Base-by-base conservation (phyloP, 1,139 yeast species). In the Geotrichum bryndzae region DNA sequence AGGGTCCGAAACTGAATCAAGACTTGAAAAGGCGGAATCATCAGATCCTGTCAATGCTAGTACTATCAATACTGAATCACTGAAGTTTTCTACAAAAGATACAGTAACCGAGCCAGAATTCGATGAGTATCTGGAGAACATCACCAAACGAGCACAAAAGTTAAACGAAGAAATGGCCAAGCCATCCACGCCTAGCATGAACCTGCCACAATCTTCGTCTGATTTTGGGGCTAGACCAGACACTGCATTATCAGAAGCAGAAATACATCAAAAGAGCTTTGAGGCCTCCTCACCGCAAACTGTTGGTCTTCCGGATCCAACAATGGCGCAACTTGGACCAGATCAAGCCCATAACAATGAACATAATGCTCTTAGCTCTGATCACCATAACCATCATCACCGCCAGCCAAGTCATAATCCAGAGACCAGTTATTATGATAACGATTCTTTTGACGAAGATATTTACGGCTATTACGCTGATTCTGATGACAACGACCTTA, bases 401-500 rank as follows among this genome's bases (percentile, higher is more conserved):
- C 46, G 46, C 46, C 46, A 41, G 18, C 15, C 46, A 41, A 41
- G 46, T 22, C 46, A 41, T 13, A 27, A 27, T 27, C 5, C 11
- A 18, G 53, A 53, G n/a, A 46, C 27, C 10, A 51, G 55, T 18
- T 51, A 55, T 38, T 50, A 53, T 8, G 62, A 57, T 45, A 41
- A 41, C 18, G 57, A 53, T 53, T 54, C 60, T 31, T 60, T 57
- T 52, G 63, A 60, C 13, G 58, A 54, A 22, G 63, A 57, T 27
- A 60, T 60, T 27, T 60, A 56, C 38, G 60, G 51, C 1, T 60
- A 57, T 31, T 60, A 60, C 33, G 56, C 58, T 11, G 63, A 60
- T 50, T n/a, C 45, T 18, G 46, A 57, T 3, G 38, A 57, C 46
- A 57, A 57, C n/a, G 60, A 54, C 2, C 51, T 33, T 10, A 31